phyloP scores from a whole-genome alignment of 2,329 filamentous ascomycete genomes.

The Diplodia seriata region DNA sequence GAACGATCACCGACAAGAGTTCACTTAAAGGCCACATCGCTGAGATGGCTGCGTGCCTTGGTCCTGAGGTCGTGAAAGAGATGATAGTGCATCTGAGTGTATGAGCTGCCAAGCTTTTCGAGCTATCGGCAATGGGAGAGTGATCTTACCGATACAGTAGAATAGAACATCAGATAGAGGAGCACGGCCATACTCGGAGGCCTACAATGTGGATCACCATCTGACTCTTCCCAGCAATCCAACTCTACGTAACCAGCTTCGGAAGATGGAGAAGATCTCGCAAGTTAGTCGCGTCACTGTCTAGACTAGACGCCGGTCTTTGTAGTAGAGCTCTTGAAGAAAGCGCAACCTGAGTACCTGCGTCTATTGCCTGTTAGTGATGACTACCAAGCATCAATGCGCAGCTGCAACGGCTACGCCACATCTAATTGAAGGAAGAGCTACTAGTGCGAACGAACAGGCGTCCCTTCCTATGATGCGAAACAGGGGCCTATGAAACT shows the following conservation, averaged over 20 bases:
- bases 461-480: not conserved
- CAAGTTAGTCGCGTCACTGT: not conserved
- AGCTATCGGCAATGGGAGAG: not conserved
- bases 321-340: not conserved
- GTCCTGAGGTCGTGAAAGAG: conserved; percentile 63
- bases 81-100: conserved; percentile 58
- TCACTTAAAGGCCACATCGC: conserved; percentile 69
- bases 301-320: not conserved
- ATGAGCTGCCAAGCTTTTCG: not conserved
- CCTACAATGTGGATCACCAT: not conserved
- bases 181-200: not conserved
- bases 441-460: not conserved
- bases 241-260: not conserved
- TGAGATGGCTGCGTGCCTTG: conserved; percentile 71
- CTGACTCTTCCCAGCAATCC: not conserved
- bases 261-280: not conserved
- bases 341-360: not conserved
- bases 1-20: conserved; percentile 57
- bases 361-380: not conserved
- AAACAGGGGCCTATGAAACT: not conserved
- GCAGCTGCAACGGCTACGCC: not conserved
- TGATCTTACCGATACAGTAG: not conserved
- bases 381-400: not conserved
- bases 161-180: not conserved
- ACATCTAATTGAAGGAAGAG: not conserved